Evolutionary conservation across 2,329 filamentous ascomycete genomes (phyloP).

Genomic region (Stachybotrys chartarum): DNA sequence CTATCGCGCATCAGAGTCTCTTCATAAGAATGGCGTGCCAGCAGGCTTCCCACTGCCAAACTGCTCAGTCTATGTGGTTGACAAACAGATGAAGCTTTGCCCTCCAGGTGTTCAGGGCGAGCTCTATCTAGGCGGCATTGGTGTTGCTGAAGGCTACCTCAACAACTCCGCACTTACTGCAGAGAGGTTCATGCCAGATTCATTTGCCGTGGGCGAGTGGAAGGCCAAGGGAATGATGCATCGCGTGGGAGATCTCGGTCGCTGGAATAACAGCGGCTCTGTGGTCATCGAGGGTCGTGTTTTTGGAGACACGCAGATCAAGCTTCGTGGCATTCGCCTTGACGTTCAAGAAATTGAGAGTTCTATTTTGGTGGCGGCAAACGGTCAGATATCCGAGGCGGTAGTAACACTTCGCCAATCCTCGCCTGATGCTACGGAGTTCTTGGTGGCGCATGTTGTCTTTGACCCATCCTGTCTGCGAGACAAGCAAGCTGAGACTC

Average conservation of each 20-base stretch:
- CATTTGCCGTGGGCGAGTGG: constrained; percentile 15
- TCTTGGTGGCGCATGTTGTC: not conserved
- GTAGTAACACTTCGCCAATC: not conserved
- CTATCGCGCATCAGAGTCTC: not conserved
- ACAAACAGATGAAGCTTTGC: constrained; percentile 25
- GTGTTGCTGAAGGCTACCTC: constrained; percentile 34
- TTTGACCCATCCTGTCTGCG: not conserved
- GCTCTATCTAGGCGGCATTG: constrained; percentile 32
- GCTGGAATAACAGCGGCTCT: constrained; percentile 26
- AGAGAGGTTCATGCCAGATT: constrained; percentile 8
- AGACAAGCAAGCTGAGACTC: not conserved
- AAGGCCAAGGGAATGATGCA: constrained; percentile 23
- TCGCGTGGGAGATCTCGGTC: constrained; percentile 32
- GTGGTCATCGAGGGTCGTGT: constrained; percentile 29
- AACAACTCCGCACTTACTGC: constrained; percentile 7
- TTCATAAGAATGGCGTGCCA: constrained; percentile 6
- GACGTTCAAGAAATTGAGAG: constrained; percentile 31
- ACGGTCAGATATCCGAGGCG: not conserved
- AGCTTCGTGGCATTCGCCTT: constrained; percentile 23
- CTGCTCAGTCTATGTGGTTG: constrained; percentile 31
- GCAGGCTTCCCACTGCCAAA: constrained; percentile 17
- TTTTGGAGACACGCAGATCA: constrained; percentile 29
- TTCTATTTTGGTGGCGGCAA: constrained; percentile 9
- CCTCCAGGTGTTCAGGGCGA: constrained; percentile 32
- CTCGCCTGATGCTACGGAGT: not conserved